phyloP scores from a whole-genome alignment of 2,329 filamentous ascomycete genomes.

The Pyrenophora graminea region DNA sequence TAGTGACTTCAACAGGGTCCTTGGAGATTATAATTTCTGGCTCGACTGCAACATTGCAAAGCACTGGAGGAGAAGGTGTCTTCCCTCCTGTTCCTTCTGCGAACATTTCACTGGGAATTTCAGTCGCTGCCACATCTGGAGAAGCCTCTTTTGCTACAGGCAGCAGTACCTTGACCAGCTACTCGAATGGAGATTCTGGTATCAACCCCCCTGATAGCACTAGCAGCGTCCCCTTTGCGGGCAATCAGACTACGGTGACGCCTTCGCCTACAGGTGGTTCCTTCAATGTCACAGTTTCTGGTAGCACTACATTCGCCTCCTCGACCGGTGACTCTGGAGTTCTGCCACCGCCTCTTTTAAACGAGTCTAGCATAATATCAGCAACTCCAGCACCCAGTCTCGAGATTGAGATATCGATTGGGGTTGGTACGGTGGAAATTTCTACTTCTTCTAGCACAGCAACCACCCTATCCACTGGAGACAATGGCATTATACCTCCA shows the following conservation, averaged over 20 bases:
- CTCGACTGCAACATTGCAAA: constrained; percentile 8
- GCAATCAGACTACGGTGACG: neutral
- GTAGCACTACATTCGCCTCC: constrained; percentile 15
- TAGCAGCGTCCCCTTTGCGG: neutral
- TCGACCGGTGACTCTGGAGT: constrained; percentile 9
- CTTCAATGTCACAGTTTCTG: constrained; percentile 14
- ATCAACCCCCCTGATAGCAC: constrained; percentile 6
- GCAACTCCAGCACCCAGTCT: constrained; percentile 1
- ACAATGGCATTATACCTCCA: constrained; percentile 13
- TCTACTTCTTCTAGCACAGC: neutral
- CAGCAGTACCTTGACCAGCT: constrained; percentile 5
- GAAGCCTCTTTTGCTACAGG: constrained; percentile 4
- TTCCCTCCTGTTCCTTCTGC: constrained; percentile 12
- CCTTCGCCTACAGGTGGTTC: constrained; percentile 7
- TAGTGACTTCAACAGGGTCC: no score
- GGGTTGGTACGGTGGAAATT: neutral
- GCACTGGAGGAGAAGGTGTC: constrained; percentile 13
- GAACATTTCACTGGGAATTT: constrained; percentile 1
- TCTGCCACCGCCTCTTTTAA: constrained; percentile 8
- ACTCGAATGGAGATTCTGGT: constrained; percentile 15
- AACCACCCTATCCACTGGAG: constrained; percentile 10
- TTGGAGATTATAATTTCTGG: no score
- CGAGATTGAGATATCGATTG: neutral
- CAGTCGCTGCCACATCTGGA: neutral
- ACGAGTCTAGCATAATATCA: constrained; percentile 2